Evolutionary conservation across 345 rosid genomes (phyloP), one percentile per base, ranked within the genome.

Genomic region (Arabis alpina): DNA sequence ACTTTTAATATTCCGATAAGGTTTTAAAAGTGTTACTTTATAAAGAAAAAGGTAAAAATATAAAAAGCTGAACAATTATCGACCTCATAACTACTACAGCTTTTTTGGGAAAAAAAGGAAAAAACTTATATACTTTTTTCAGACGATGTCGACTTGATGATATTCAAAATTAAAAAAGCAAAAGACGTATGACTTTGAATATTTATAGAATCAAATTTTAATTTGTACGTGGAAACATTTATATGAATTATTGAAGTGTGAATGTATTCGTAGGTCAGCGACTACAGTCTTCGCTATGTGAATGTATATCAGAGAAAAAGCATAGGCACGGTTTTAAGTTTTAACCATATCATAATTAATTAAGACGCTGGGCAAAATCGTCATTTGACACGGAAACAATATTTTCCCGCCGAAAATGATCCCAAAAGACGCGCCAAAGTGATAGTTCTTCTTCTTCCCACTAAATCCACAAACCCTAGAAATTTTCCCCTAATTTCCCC

Each of bases 341-440:
- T 5, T 16, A 5, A 24, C 4, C 43, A 63, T 49, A 30, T 15
- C 14, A 42, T 1, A 23, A 19, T 54, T 12, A 4, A 30, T 25
- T 7, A 34, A 55, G 54, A 47, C 47, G 74, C 67, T 75, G 69
- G 70, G 28, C 10, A 45, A 37, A 53, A 61, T 9, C 2, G 77
- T 74, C 68, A 52, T 49, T 65, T 12, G 4, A 37, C 60, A 57
- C 47, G 45, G 3, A 14, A 11, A 41, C 63, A 6, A 12, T 10
- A n/a, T n/a, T 75, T 75, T 62, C 23, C 40, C 79, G 70, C 79
- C 65, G 1, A 73, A 25, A 25, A 62, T 63, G 63, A 44, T 10
- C 39, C 39, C 36, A 7, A 48, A 61, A 55, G 47, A 62, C 70
- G 74, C 74, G 79, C 79, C 74, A 68, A 13, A 61, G 64, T 15